Evolutionary conservation across 305 asterid species (phyloP).

Genomic region (Fraxinus sp.): DNA sequence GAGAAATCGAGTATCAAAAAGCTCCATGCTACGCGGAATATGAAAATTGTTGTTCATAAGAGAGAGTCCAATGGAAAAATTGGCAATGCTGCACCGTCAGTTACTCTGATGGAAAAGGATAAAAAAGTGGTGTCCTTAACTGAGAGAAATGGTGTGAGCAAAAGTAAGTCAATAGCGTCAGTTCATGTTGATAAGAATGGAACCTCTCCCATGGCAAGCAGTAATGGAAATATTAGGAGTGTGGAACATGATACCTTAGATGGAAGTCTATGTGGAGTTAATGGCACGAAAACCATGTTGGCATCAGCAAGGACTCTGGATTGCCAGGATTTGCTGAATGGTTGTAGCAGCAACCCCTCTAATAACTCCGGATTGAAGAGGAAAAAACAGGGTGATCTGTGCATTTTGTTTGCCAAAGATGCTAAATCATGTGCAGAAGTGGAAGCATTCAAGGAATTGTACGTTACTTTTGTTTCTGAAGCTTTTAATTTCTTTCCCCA

Average conservation of each 20-base stretch:
- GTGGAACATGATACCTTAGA: slow-evolving; percentile 25
- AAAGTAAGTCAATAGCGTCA: slow-evolving; percentile 23
- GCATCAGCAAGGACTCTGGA: slow-evolving; percentile 29
- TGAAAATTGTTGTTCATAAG: slow-evolving; percentile 39
- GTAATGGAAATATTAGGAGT: slow-evolving; percentile 38
- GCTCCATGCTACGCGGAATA: slow-evolving; percentile 43
- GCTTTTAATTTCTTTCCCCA: slow-evolving; percentile 6
- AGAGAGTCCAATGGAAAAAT: slow-evolving; percentile 44
- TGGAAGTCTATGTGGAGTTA: slow-evolving; percentile 29
- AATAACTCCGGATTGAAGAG: slow-evolving; percentile 56
- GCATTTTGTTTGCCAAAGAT: slow-evolving; percentile 64
- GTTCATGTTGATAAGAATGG: slow-evolving; percentile 28
- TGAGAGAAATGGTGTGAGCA: slow-evolving; percentile 33
- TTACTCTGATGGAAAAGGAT: slow-evolving; percentile 33
- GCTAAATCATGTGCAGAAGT: slow-evolving; percentile 53
- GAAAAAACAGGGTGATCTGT: slow-evolving; percentile 44
- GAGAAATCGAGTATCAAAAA: slow-evolving; percentile 39
- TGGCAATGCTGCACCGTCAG: slow-evolving; percentile 33
- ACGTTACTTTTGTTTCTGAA: slow-evolving; percentile 38
- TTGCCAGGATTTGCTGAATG: slow-evolving; percentile 36
- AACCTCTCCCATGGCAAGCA: slow-evolving; percentile 32
- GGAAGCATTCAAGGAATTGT: slow-evolving; percentile 76
- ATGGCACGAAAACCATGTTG: slow-evolving; percentile 26
- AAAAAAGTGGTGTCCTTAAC: slow-evolving; percentile 32
- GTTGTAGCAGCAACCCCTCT: slow-evolving; percentile 35